phyloP scores from a whole-genome alignment of 805 yeast species.

The Metschnikowia orientalis region DNA sequence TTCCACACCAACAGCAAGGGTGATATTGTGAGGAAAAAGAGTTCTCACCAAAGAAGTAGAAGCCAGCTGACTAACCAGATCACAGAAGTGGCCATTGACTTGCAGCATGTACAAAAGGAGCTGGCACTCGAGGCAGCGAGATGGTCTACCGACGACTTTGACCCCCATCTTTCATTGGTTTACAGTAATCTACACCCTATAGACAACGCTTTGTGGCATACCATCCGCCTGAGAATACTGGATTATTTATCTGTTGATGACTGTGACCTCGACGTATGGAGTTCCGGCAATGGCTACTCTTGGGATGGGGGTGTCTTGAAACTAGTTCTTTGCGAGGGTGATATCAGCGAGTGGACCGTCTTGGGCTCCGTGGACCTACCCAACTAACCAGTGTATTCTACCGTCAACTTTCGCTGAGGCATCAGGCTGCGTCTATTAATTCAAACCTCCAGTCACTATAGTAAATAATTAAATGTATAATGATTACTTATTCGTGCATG shows the following conservation, averaged over 20 bases:
- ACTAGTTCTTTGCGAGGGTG: slow-evolving; percentile 68
- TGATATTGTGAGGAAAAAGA: slow-evolving; percentile 25
- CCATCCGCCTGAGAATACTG: slow-evolving; percentile 59
- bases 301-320: slow-evolving; percentile 71
- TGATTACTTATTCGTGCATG: too few relatives aligned
- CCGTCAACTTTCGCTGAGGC: too few relatives aligned
- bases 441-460: too few relatives aligned
- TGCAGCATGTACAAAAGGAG: slow-evolving; percentile 30
- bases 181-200: slow-evolving; percentile 65
- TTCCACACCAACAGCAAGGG: slow-evolving; percentile 33
- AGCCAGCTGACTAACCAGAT: slow-evolving; percentile 17
- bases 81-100: slow-evolving; percentile 24
- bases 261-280: slow-evolving; percentile 34
- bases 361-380: slow-evolving; percentile 51
- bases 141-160: slow-evolving; percentile 56
- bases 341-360: slow-evolving; percentile 62
- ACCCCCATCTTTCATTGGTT: slow-evolving; percentile 70
- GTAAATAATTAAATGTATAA: too few relatives aligned
- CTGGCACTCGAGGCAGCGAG: slow-evolving; percentile 46
- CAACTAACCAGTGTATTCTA: slow-evolving; percentile 6
- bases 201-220: slow-evolving; percentile 59
- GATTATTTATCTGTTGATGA: slow-evolving; percentile 55
- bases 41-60: slow-evolving; percentile 6
- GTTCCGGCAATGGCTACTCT: slow-evolving; percentile 35
- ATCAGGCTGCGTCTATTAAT: too few relatives aligned